These are phyloP conservation scores for Circinella minor DNA, from an alignment of 371 early-diverging fungal genomes.

Conservation along the genomic window DNA sequence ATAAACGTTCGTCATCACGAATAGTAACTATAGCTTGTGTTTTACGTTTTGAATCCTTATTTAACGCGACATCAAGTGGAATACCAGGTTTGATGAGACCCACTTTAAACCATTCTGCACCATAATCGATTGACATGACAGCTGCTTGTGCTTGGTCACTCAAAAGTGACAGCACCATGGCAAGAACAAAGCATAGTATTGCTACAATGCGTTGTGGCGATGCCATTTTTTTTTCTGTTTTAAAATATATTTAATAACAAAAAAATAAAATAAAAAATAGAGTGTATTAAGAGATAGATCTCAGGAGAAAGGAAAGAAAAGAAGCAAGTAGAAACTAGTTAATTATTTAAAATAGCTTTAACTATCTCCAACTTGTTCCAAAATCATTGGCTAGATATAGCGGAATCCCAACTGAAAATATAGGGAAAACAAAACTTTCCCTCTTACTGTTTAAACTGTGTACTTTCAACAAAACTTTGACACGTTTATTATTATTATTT, in stretches of 20 bases:
- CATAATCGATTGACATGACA: constrained; percentile 96
- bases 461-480: no score
- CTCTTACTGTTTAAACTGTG: no score
- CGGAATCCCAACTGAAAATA: neutral
- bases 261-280: neutral
- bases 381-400: neutral
- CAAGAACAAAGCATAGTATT: constrained; percentile 9
- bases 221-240: neutral
- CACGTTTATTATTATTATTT: no score
- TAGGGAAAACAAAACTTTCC: no score
- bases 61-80: constrained; percentile 92
- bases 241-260: neutral
- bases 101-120: constrained; percentile 96
- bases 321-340: neutral
- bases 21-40: constrained; percentile 85
- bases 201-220: constrained; percentile 11
- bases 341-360: neutral
- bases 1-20: constrained; percentile 80
- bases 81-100: constrained; percentile 91
- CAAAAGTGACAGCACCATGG: neutral
- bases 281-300: neutral
- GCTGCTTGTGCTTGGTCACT: constrained; percentile 42
- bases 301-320: neutral
- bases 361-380: neutral
- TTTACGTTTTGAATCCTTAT: constrained; percentile 94